Conservation (phyloP, 1,139 yeast species). For the Kluyveromyces marxianus region DNA sequence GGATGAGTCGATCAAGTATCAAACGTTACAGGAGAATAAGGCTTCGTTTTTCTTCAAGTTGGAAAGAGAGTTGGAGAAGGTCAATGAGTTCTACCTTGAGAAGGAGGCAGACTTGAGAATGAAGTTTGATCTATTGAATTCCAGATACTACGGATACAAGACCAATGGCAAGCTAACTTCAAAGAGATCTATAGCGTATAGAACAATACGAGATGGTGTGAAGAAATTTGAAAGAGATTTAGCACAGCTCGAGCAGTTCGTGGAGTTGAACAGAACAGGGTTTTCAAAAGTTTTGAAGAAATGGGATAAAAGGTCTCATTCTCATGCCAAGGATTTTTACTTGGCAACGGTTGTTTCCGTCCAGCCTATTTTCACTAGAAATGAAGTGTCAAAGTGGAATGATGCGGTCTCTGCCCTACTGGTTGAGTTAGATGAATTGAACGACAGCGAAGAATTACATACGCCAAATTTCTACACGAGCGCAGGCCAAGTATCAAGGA, state of each 20-base stretch:
- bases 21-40: slow-evolving; percentile 76
- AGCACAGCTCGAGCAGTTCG: slow-evolving; percentile 82
- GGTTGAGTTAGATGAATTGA: slow-evolving; percentile 77
- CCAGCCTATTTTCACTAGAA: slow-evolving; percentile 92
- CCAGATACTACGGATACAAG: slow-evolving; percentile 58
- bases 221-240: slow-evolving; percentile 85
- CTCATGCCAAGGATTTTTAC: slow-evolving; percentile 88
- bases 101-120: slow-evolving; percentile 81
- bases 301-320: slow-evolving; percentile 95
- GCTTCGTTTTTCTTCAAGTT: slow-evolving; percentile 88
- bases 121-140: slow-evolving; percentile 65
- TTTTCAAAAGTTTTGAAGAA: slow-evolving; percentile 90
- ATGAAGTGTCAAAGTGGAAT: slow-evolving; percentile 76
- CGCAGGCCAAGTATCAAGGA: neutral
- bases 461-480: slow-evolving; percentile 1
- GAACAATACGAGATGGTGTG: slow-evolving; percentile 75
- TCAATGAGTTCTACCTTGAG: slow-evolving; percentile 79
- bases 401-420: slow-evolving; percentile 51
- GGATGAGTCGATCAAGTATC: slow-evolving; percentile 35
- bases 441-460: slow-evolving; percentile 55
- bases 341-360: slow-evolving; percentile 89
- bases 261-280: slow-evolving; percentile 90
- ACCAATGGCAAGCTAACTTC: slow-evolving; percentile 39
- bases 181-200: slow-evolving; percentile 50
- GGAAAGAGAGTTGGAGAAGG: slow-evolving; percentile 92